phyloP scores from a whole-genome alignment of 106 monocot species.

The Phalaenopsis aphrodite region DNA sequence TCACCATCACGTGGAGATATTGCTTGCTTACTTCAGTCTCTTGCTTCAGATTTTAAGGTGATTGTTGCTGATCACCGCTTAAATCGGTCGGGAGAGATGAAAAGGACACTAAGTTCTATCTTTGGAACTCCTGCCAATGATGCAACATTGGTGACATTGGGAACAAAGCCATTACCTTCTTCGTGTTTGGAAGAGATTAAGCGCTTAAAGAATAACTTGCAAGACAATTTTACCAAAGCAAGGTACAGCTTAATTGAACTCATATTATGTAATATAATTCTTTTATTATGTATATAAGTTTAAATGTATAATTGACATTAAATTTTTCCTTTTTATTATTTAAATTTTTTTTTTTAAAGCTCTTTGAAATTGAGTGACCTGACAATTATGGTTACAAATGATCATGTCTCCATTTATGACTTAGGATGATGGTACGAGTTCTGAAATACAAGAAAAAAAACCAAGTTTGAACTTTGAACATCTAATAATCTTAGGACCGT shows the following conservation, averaged over 20 bases:
- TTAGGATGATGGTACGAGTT: not conserved
- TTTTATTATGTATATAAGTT: not conserved
- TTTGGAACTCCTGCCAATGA: constrained; percentile 30
- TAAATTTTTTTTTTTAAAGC: not conserved
- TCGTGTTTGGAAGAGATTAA: constrained; percentile 40
- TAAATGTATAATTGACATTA: not conserved
- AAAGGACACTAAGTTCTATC: constrained; percentile 29
- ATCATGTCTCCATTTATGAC: not conserved
- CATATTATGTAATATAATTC: not conserved
- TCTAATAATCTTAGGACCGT: not conserved
- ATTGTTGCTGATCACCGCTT: constrained; percentile 24
- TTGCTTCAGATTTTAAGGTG: constrained; percentile 33
- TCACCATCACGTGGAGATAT: constrained; percentile 20
- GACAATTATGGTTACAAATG: not conserved
- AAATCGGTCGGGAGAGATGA: constrained; percentile 24
- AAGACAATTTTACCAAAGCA: constrained; percentile 32
- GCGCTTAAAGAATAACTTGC: constrained; percentile 31
- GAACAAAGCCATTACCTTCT: constrained; percentile 13
- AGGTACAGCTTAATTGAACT: constrained; percentile 23
- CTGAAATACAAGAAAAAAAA: not conserved
- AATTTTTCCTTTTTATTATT: not conserved
- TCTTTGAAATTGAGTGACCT: not conserved
- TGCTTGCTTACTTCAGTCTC: constrained; percentile 25
- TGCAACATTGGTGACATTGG: constrained; percentile 8
- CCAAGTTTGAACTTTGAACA: not conserved